Evolutionary conservation across 1,284 basidiomycete genomes (phyloP), one percentile per base, ranked within the genome.

Genomic region (Ustilago shanxiensis): DNA sequence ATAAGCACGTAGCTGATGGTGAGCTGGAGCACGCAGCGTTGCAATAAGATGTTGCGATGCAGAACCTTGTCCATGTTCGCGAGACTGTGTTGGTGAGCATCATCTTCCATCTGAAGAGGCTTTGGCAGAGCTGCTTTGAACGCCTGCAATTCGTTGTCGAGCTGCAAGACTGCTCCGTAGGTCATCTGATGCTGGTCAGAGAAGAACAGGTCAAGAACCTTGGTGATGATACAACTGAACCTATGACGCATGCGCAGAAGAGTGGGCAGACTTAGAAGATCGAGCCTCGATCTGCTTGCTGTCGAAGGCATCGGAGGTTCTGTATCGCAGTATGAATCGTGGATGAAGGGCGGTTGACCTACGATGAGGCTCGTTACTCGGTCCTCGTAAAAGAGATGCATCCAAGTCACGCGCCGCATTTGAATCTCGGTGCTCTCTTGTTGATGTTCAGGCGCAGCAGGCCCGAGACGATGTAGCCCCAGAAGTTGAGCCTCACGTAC

Each of bases 391-490:
- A 47, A 61, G 13, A 71, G 54, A 39, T 65, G 68, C 47, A 53
- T 49, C 68, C 68, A 71, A 1, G 57, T 44, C 9, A 16, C 28
- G 7, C 62, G 57, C 3, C 54, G 47, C 58, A 65, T 65, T 16
- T 26, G 39, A 1, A 29, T 50, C 10, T 56, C 35, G 18, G 31
- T 45, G 26, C 49, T 52, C 22, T 71, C 62, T 10, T 57, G 16
- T 47, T 57, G 55, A 16, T 28, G 20, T 14, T 56, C 39, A 5
- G 24, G 20, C 5, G 49, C 28, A 8, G 54, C 9, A 31, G 54
- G 37, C 20, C 68, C 62, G n/a, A 65, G 58, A 28, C 62, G 58
- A 41, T 71, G 68, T 13, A 65, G 14, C 8, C 68, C 68, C 49
- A 71, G n/a, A 5, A 59, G 14, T 20, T 71, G 58, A 2, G 68